Base-by-base conservation (phyloP, 179 eudicot genomes). In the Nepenthes alata region DNA sequence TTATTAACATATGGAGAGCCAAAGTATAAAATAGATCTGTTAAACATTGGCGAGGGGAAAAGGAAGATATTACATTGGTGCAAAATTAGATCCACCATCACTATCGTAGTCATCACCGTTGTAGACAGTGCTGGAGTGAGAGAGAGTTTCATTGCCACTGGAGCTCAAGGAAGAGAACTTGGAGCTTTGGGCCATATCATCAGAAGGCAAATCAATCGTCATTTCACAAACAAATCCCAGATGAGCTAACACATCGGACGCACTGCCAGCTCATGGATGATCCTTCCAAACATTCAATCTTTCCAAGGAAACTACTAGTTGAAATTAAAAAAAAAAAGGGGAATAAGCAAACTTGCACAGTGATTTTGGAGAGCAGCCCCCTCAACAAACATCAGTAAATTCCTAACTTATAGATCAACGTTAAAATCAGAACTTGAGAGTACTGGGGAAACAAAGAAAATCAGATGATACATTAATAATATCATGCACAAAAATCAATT, bases 51-150 rank as follows among this genome's bases (percentile, higher is more conserved):
- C 25, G 25, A 25, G 25, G 25, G 25, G 25, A 25, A 15, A 37
- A 37, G 47, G 5, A 37, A 37, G 35, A 70, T 73, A 95, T 81
- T 66, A 93, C 98, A 85, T 85, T 34, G 97, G 98, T 37, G 93
- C 97, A 34, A 89, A 93, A 79, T 76, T 86, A n/a, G 93, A 83
- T 57, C 66, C 75, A 60, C 98, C 90, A 79, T 93, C 98, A 67
- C 97, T 89, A 54, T 93, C 98, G 61, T 93, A 93, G 69, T 85
- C 97, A 58, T 93, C 98, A 13, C 82, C 95, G 55, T 85, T 83
- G 45, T 88, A 76, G 59, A 71, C 61, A 39, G 77, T 76, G 62
- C 78, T 73, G 9, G 95, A 86, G 70, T 73, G 79, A 11, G 93
- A 83, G 62, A 85, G 86, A 63, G 90, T 78, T 44, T 82, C 95